phyloP scores from a whole-genome alignment of 2,329 filamentous ascomycete genomes.

The Helotiales sp. region DNA sequence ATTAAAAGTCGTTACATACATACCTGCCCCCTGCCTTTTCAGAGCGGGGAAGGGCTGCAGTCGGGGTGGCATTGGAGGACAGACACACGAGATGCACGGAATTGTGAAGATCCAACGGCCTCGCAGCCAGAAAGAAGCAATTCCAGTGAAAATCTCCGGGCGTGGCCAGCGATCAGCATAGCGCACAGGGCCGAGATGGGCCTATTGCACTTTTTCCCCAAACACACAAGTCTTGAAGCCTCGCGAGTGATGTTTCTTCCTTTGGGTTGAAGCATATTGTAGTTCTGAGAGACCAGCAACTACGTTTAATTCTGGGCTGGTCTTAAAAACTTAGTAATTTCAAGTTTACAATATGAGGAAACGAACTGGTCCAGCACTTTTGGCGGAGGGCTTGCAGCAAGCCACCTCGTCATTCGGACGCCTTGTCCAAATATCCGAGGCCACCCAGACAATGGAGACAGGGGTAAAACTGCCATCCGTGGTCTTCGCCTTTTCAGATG shows the following conservation, averaged over 20 bases:
- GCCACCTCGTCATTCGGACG: not conserved
- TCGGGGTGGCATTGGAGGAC: not conserved
- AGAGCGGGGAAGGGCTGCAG: not conserved
- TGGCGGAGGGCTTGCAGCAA: not conserved
- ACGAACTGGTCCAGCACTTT: not conserved
- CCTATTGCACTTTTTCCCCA: not conserved
- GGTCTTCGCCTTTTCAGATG: not conserved
- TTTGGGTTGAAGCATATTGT: not conserved
- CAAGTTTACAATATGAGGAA: not conserved
- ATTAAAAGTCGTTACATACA: no score
- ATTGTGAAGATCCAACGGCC: constrained; percentile 20
- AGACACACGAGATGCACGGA: not conserved
- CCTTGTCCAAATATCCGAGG: not conserved
- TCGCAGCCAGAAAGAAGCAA: constrained; percentile 16
- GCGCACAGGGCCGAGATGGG: constrained; percentile 5
- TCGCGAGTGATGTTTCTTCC: not conserved
- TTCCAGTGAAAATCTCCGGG: constrained; percentile 22
- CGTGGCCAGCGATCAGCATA: constrained; percentile 15
- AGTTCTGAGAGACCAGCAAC: no score
- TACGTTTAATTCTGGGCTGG: not conserved
- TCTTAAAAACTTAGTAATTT: not conserved
- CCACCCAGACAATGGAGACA: not conserved
- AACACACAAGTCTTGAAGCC: not conserved
- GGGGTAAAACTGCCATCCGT: not conserved
- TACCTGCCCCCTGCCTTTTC: not conserved